Evolutionary conservation across 768 basidiomycete genomes (phyloP).

Genomic region (Pisolithus microcarpus): DNA sequence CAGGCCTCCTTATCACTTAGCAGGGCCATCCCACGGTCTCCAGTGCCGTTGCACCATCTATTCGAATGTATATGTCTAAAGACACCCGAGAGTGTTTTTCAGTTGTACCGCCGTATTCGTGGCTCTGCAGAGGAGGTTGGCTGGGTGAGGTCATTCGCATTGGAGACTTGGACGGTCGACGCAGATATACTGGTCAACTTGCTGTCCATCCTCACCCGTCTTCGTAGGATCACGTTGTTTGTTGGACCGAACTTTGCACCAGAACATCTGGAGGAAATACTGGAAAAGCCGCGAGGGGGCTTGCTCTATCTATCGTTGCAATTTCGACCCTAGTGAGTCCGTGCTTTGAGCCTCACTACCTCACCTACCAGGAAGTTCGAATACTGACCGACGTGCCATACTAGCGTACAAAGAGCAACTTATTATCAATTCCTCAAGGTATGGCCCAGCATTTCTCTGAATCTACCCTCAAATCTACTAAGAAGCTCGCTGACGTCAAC

Average conservation of each 20-base stretch:
- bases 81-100: slow-evolving; percentile 44
- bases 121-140: slow-evolving; percentile 23
- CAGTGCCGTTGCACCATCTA: slow-evolving; percentile 50
- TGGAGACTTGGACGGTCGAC: slow-evolving; percentile 65
- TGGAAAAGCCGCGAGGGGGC: slow-evolving; percentile 38
- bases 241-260: slow-evolving; percentile 75
- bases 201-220: slow-evolving; percentile 46
- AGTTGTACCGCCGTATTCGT: slow-evolving; percentile 51
- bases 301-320: slow-evolving; percentile 54
- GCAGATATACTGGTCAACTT: slow-evolving; percentile 69
- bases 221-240: slow-evolving; percentile 50
- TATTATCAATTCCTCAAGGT: slow-evolving; percentile 82
- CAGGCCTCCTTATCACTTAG: slow-evolving; percentile 51
- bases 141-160: slow-evolving; percentile 43
- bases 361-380: background rate
- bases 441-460: background rate
- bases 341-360: background rate
- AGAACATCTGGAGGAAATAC: slow-evolving; percentile 71
- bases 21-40: slow-evolving; percentile 53
- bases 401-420: slow-evolving; percentile 61
- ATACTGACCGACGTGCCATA: background rate
- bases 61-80: slow-evolving; percentile 52
- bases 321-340: slow-evolving; percentile 77
- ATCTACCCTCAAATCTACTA: background rate
- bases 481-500: background rate